Evolutionary conservation across 2,329 filamentous ascomycete genomes (phyloP), one percentile per base, ranked within the genome.

Genomic region (Alternaria atra): DNA sequence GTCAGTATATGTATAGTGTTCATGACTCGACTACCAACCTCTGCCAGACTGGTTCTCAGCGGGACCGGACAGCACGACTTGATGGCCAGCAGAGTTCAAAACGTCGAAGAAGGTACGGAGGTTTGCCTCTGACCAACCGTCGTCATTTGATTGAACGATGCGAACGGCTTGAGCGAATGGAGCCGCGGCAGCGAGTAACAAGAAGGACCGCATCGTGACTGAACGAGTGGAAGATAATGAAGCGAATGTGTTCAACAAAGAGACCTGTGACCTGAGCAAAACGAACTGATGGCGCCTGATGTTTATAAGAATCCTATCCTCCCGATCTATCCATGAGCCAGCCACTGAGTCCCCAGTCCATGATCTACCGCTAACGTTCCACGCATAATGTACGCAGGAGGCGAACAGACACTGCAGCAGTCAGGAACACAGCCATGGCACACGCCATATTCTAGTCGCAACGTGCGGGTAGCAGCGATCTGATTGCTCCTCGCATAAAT

Each of bases 101-200:
- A 83, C 80, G 53, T 86, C 77, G 77, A 89, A 86, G 52, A 91
- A 80, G 0, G 83, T 82, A 15, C 90, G 85, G 51, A 89, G 79
- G 70, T 91, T 90, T 40, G 84, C 84, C 79, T 91, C 90, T 5
- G 89, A 88, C 90, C 90, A 92, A 34, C 90, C 90, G 72, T 92
- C 90, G 66, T 92, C 90, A 76, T 92, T 92, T 65, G 85, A 85
- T 58, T 89, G 86, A 55, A 92, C 73, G 69, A 77, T 73, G 40
- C 74, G 74, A 12, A 74, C 54, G 27, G 69, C 74, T 40, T 72
- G 71, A 15, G 67, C 64, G 15, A 77, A 57, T 32, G 75, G 73
- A 47, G 71, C 60, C 34, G 67, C 67, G 15, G 67, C 67, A 23
- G 65, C 66, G 43, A 77, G 65, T 15, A 77, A 63, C 17, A 73